phyloP scores from a whole-genome alignment of 352 stramenopile genomes.

The Pythium monospermum region DNA sequence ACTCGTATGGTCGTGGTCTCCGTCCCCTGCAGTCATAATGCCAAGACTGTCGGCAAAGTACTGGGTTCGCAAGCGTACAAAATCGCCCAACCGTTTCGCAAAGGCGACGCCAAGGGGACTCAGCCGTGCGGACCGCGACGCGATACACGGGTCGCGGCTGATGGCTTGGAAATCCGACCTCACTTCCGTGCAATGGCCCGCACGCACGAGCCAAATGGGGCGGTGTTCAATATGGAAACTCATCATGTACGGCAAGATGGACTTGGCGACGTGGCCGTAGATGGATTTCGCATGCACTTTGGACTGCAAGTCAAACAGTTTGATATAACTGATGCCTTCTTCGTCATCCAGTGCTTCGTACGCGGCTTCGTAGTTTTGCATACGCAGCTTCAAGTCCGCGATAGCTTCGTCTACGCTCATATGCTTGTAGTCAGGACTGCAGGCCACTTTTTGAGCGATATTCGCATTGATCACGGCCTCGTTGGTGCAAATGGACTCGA shows the following conservation, averaged over 20 bases:
- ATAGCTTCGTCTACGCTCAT: conserved; percentile 69
- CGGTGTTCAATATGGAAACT: conserved; percentile 94
- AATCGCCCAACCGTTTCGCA: conserved; percentile 87
- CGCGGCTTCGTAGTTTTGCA: conserved; percentile 85
- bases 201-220: conserved; percentile 90
- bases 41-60: conserved; percentile 13
- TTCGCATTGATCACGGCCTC: conserved; percentile 86
- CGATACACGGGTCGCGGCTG: conserved; percentile 68
- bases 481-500: conserved; percentile 93
- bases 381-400: conserved; percentile 71
- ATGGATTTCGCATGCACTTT: conserved; percentile 85
- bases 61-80: conserved; percentile 81
- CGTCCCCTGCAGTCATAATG: not conserved
- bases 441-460: conserved; percentile 71
- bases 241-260: conserved; percentile 91
- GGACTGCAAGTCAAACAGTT: conserved; percentile 86
- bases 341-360: conserved; percentile 85
- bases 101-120: conserved; percentile 91
- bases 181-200: conserved; percentile 81
- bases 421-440: conserved; percentile 77
- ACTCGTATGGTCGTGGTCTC: conserved; percentile 1
- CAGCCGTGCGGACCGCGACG: conserved; percentile 70
- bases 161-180: conserved; percentile 58
- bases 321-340: conserved; percentile 88
- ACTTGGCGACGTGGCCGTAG: conserved; percentile 88